Conservation (phyloP, 2,329 filamentous ascomycete species). For the Penicillium rolfsii region DNA sequence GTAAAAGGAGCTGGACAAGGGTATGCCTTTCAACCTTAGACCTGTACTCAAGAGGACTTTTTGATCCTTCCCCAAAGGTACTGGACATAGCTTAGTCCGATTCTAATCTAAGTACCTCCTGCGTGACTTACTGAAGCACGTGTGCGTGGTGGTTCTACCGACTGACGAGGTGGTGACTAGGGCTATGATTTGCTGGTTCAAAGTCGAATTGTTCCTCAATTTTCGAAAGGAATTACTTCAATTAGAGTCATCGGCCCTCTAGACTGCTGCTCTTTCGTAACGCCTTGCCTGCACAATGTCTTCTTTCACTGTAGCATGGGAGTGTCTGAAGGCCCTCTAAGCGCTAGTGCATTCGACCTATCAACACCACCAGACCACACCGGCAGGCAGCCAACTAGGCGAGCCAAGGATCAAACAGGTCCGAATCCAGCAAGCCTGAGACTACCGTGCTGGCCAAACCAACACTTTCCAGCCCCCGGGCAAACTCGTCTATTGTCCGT, state of each 20-base stretch:
- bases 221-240: too few relatives aligned
- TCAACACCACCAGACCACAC: neutral
- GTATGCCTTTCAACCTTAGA: neutral
- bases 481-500: neutral
- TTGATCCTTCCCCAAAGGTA: neutral
- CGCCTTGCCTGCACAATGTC: neutral
- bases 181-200: too few relatives aligned
- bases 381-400: neutral
- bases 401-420: neutral
- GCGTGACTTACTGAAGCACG: neutral
- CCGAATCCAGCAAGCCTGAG: neutral
- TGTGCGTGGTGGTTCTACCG: too few relatives aligned
- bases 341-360: neutral
- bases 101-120: neutral
- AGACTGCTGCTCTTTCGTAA: neutral
- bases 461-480: neutral
- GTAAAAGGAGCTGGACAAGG: neutral
- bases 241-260: too few relatives aligned
- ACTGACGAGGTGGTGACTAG: too few relatives aligned
- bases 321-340: neutral
- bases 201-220: too few relatives aligned
- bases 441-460: neutral
- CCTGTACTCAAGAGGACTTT: neutral
- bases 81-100: neutral
- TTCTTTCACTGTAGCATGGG: neutral